These are phyloP conservation scores for Prinsepia uniflora DNA, from an alignment of 306 rosid genomes.

Conservation along the genomic window DNA sequence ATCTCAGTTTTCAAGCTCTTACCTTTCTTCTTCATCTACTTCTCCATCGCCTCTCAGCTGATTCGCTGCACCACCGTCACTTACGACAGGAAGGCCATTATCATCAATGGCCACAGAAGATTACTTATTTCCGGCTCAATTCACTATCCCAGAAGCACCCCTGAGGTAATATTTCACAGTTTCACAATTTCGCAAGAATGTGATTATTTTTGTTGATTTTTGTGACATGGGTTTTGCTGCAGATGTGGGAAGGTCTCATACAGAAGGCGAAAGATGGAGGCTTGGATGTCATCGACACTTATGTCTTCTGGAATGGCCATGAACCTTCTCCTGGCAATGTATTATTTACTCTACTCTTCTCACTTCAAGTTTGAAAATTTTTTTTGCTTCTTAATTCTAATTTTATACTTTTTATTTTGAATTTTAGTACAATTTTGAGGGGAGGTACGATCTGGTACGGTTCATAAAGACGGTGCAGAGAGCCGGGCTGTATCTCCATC, in stretches of 20 bases:
- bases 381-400: background rate
- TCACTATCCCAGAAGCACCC: slow-evolving; percentile 97
- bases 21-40: slow-evolving; percentile 28
- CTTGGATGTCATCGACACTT: slow-evolving; percentile 84
- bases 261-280: slow-evolving; percentile 91
- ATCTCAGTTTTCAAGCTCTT: slow-evolving; percentile 50
- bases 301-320: slow-evolving; percentile 92
- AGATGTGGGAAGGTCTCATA: slow-evolving; percentile 99
- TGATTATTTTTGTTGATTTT: slow-evolving; percentile 7
- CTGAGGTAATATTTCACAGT: slow-evolving; percentile 41
- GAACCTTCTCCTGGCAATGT: slow-evolving; percentile 95
- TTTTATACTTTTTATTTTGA: slow-evolving; percentile 5
- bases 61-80: slow-evolving; percentile 52
- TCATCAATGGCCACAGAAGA: slow-evolving; percentile 83
- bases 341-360: slow-evolving; percentile 24
- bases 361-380: slow-evolving; percentile 14
- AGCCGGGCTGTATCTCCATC: slow-evolving; percentile 84
- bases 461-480: slow-evolving; percentile 86
- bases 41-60: slow-evolving; percentile 44
- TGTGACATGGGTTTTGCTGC: slow-evolving; percentile 27
- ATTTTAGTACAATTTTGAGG: slow-evolving; percentile 81
- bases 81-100: slow-evolving; percentile 73
- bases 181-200: background rate
- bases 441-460: slow-evolving; percentile 79
- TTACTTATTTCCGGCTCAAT: slow-evolving; percentile 90